Evolutionary conservation across 2,329 filamentous ascomycete species (phyloP).

Genomic region (Geoglossum cookeanum): DNA sequence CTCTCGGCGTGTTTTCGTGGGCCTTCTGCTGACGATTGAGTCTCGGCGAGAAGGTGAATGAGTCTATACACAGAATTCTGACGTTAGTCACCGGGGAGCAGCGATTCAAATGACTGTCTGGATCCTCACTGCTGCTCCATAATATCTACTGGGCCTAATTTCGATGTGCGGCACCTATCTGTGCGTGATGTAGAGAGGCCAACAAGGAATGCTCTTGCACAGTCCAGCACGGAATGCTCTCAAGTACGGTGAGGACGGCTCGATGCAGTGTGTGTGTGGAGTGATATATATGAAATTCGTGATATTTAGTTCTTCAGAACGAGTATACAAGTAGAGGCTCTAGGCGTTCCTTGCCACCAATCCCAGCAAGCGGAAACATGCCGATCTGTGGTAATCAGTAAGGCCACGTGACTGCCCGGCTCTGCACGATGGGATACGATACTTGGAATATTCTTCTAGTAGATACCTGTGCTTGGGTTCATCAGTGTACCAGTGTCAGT

Average conservation of each 20-base stretch:
- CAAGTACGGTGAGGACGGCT: too few relatives aligned
- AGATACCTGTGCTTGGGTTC: too few relatives aligned
- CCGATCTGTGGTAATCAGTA: not conserved
- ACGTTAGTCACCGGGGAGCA: not conserved
- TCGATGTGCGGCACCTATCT: not conserved
- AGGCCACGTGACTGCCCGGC: not conserved
- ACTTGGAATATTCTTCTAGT: too few relatives aligned
- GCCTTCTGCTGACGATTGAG: slow-evolving; percentile 56
- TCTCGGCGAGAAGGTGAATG: slow-evolving; percentile 70
- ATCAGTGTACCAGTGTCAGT: too few relatives aligned
- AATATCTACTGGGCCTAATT: not conserved
- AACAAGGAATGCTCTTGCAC: not conserved
- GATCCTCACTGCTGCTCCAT: slow-evolving; percentile 2
- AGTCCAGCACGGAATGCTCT: too few relatives aligned
- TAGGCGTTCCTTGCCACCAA: not conserved
- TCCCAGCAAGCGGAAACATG: not conserved
- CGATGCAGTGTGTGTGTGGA: too few relatives aligned
- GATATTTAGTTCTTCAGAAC: too few relatives aligned
- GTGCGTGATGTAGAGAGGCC: not conserved
- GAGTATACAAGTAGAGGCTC: not conserved
- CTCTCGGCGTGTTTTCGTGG: slow-evolving; percentile 74
- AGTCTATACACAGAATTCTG: slow-evolving; percentile 25
- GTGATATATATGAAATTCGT: too few relatives aligned
- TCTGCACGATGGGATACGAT: not conserved
- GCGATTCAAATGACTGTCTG: not conserved